Evolutionary conservation across 2,329 filamentous ascomycete genomes (phyloP).

Genomic region (Colletotrichum costaricense): DNA sequence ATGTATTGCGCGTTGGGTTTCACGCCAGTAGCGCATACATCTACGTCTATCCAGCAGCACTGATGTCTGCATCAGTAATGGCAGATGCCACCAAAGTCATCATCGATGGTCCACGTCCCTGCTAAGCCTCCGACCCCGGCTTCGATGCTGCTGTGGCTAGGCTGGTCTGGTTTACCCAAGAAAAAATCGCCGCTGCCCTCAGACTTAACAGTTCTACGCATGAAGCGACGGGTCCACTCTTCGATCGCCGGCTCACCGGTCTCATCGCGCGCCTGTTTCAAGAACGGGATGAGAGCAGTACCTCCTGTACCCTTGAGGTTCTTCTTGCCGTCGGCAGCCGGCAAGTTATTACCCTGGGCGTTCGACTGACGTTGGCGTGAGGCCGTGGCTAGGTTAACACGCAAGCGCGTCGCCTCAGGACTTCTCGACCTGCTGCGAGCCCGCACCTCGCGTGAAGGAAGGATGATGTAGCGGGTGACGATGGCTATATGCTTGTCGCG

Average conservation of each 20-base stretch:
- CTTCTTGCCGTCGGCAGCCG: slow-evolving; percentile 52
- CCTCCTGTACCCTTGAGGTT: slow-evolving; percentile 91
- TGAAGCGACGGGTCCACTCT: slow-evolving; percentile 69
- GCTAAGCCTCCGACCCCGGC: slow-evolving; percentile 75
- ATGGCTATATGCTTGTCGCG: slow-evolving; percentile 97
- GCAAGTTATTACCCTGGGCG: slow-evolving; percentile 24
- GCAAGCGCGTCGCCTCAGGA: slow-evolving; percentile 60
- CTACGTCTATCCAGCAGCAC: not conserved
- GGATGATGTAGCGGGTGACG: slow-evolving; percentile 93
- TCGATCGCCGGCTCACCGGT: slow-evolving; percentile 90
- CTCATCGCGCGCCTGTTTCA: slow-evolving; percentile 97
- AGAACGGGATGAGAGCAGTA: slow-evolving; percentile 91
- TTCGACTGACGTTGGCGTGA: slow-evolving; percentile 54
- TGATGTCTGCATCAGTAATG: slow-evolving; percentile 53
- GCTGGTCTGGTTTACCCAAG: slow-evolving; percentile 60
- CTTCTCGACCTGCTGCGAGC: slow-evolving; percentile 71
- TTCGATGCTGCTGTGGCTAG: slow-evolving; percentile 50
- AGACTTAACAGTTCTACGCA: slow-evolving; percentile 62
- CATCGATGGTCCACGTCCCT: slow-evolving; percentile 89
- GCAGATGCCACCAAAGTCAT: slow-evolving; percentile 76
- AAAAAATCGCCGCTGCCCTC: slow-evolving; percentile 69
- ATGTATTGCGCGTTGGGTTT: slow-evolving; percentile 11
- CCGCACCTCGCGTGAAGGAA: slow-evolving; percentile 82
- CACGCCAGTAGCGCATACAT: not conserved
- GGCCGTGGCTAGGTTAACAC: slow-evolving; percentile 72